A percentile compares a stretch with the other conserved stretches of the same genome.
Evolutionary conservation across 2,329 filamentous ascomycete genomes (phyloP).

Genomic region (Pseudogymnoascus sp.): DNA sequence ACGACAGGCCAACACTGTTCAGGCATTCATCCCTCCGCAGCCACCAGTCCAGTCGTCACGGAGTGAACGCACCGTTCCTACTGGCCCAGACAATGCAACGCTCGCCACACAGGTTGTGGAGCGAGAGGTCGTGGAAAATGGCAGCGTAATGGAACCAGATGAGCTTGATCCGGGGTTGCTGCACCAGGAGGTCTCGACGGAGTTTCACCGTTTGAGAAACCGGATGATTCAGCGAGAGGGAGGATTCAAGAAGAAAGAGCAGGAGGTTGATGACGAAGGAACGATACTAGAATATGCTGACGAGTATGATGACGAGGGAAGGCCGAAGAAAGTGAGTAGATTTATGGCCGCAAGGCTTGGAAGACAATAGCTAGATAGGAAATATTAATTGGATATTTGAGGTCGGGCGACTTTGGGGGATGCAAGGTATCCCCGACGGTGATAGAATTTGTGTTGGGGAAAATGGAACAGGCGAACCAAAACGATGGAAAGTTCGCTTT

Average conservation of each 20-base stretch:
- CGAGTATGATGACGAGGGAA: slow-evolving; percentile 46
- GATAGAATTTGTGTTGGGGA: neutral
- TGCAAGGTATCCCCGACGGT: neutral
- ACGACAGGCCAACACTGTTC: slow-evolving; percentile 18
- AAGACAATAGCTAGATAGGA: slow-evolving; percentile 33
- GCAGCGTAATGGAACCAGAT: slow-evolving; percentile 40
- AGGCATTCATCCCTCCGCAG: slow-evolving; percentile 19
- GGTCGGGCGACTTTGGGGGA: neutral
- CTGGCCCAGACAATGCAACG: slow-evolving; percentile 36
- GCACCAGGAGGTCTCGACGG: slow-evolving; percentile 67
- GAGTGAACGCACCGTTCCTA: slow-evolving; percentile 19
- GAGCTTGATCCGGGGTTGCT: slow-evolving; percentile 66
- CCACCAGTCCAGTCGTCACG: slow-evolving; percentile 15
- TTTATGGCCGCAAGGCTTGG: slow-evolving; percentile 64
- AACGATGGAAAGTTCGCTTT: slow-evolving; percentile 31
- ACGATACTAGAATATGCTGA: slow-evolving; percentile 3
- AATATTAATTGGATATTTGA: slow-evolving; percentile 15
- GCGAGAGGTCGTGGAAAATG: slow-evolving; percentile 33
- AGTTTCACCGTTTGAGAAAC: slow-evolving; percentile 78
- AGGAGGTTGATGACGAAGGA: neutral
- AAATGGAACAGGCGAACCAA: slow-evolving; percentile 1
- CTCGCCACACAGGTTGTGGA: slow-evolving; percentile 54
- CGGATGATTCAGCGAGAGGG: slow-evolving; percentile 75
- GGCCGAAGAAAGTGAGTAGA: slow-evolving; percentile 55
- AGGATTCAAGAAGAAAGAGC: slow-evolving; percentile 60